A percentile compares a stretch with the other conserved stretches of the same genome.
phyloP scores from a whole-genome alignment of 352 stramenopile species.

The Phytophthora chlamydospora region DNA sequence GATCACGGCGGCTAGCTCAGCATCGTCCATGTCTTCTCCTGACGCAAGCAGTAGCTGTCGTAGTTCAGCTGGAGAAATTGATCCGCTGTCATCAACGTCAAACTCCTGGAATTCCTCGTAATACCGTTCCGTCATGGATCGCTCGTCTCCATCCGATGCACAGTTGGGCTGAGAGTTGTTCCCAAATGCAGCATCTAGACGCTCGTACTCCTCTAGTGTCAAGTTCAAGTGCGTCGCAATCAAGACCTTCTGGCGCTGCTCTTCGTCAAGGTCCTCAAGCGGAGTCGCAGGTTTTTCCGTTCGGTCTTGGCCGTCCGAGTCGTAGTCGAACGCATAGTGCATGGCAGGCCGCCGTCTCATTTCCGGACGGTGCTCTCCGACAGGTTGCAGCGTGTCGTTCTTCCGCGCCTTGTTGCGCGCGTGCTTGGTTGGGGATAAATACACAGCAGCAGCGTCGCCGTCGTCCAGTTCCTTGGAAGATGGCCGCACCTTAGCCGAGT shows the following conservation, averaged over 20 bases:
- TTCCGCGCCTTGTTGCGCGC: conserved; percentile 21
- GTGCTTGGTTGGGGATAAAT: conserved; percentile 14
- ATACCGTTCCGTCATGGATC: conserved; percentile 56
- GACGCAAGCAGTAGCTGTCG: conserved; percentile 56
- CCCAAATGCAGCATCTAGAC: conserved; percentile 65
- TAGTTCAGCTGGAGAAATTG: conserved; percentile 78
- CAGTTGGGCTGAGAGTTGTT: conserved; percentile 14
- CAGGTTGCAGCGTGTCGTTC: conserved; percentile 12
- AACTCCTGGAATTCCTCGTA: conserved; percentile 69
- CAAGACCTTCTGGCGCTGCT: conserved; percentile 45
- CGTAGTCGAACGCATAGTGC: conserved; percentile 42
- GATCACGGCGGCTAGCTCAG: conserved; percentile 70
- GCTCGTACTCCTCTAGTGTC: conserved; percentile 73
- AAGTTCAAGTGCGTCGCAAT: conserved; percentile 72
- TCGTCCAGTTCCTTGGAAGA: conserved; percentile 27
- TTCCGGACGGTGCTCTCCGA: conserved; percentile 7
- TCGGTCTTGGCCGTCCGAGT: conserved; percentile 35
- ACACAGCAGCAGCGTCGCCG: conserved; percentile 9
- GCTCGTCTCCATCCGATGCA: conserved; percentile 11
- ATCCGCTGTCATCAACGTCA: conserved; percentile 78
- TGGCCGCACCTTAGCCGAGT: conserved; percentile 45
- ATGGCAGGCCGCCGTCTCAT: conserved; percentile 23
- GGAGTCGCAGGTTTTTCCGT: conserved; percentile 11
- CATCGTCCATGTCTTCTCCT: conserved; percentile 80
- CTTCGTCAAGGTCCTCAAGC: conserved; percentile 59